Evolutionary conservation across 225 moss, liverwort and hornwort genomes (phyloP).

Genomic region (Polytrichum commune): DNA sequence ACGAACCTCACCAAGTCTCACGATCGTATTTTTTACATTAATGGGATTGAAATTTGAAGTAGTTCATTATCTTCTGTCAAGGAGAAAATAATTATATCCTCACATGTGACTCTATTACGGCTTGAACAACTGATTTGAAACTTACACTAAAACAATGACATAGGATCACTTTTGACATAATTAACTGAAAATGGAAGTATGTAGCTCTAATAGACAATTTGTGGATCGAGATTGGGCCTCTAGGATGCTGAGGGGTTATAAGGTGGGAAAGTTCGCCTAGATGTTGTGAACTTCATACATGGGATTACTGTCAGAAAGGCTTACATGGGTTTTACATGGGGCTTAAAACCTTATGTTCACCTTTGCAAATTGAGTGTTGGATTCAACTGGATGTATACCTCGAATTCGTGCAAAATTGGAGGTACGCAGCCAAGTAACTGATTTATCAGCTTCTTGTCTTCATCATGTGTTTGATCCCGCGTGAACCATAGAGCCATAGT

Average conservation of each 20-base stretch:
- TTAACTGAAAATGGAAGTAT: not conserved
- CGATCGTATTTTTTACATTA: too few species aligned
- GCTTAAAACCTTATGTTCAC: slow-evolving; percentile 11
- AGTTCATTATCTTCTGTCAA: too few species aligned
- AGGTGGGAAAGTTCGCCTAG: not conserved
- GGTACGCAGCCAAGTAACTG: slow-evolving; percentile 32
- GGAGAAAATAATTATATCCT: too few species aligned
- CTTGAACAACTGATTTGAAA: too few species aligned
- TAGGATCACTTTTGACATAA: too few species aligned
- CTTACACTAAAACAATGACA: too few species aligned
- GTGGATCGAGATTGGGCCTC: not conserved
- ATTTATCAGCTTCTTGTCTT: slow-evolving; percentile 72
- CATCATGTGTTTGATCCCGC: slow-evolving; percentile 61
- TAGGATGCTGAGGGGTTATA: not conserved
- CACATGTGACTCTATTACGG: too few species aligned
- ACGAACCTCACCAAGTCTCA: too few species aligned
- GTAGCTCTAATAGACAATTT: not conserved
- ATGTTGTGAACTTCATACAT: too few species aligned
- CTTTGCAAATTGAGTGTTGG: slow-evolving; percentile 24
- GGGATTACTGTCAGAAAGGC: too few species aligned
- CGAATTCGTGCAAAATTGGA: slow-evolving; percentile 2
- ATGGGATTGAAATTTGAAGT: too few species aligned
- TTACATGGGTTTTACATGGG: not conserved
- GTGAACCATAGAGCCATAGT: slow-evolving; percentile 91
- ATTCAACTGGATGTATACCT: not conserved